Base-by-base conservation (phyloP, 75 land plant species). In the Ceratopteris richardii region DNA sequence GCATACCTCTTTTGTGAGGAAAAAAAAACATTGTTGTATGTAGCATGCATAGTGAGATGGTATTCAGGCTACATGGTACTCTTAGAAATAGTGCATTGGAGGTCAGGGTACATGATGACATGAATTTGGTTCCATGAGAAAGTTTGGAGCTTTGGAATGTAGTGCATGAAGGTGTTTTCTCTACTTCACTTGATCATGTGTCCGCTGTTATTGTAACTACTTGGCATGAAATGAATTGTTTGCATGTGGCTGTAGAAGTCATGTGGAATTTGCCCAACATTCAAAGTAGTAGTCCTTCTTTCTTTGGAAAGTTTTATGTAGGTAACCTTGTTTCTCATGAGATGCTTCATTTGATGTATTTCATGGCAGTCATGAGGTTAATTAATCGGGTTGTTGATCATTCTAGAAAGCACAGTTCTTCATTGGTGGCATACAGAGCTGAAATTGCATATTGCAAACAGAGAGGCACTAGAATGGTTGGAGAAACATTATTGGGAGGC, bases 321-420 rank as follows among this genome's bases (percentile, higher is more conserved):
- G 63, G 51, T 36, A 29, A n/a, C 43, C 30, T 47, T 4, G 55
- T 65, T 3, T 74, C 90, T 26, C 85, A 85, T n/a, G 80, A 85
- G 54, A 68, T 82, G 84, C 82, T 93, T 17, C 69, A 85, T 0
- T 75, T 88, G 87, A 63, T 82, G 29, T 88, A 93, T 65, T 72
- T 82, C 51, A 93, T 88, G 95, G 80, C 87, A 12, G 82, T 88
- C 12, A 73, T 75, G 60, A 88, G 98, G 80, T 77, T 93, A 23
- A 82, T 93, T 20, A 93, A 93, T 66, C 80, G 90, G 27, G 77
- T 82, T 59, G 79, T 88, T 22, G 95, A 93, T 63, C 83, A 78
- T 33, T 76, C 88, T 22, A 67, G 68, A 29, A 76, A 43, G 62
- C 64, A 55, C 18, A 56, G 50, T 16, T 63, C 70, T 42, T 43